Evolutionary conservation across 164 flowering plant genomes (phyloP), one percentile per base, ranked within the genome.

Genomic region (Saururus chinensis): DNA sequence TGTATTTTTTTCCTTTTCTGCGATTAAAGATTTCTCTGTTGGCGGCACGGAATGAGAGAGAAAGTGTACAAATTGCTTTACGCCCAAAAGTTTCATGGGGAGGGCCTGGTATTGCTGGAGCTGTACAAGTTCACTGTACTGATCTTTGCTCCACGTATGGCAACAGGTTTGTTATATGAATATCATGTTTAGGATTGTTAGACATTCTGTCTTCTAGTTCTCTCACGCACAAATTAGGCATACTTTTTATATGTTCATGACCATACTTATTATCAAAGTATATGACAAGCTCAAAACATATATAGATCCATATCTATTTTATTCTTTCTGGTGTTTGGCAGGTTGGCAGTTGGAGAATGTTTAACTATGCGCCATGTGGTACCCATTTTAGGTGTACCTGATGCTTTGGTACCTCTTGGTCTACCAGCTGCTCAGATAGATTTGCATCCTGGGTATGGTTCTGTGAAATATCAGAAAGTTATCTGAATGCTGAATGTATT

Each of bases 371-470:
- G 97, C 55, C 86, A 73, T 49, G 98, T 93, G 71, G 90, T 84
- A 63, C 87, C 97, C 17, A 71, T 93, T 53, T 80, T 92, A 71
- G 97, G 95, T 72, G 90, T 93, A 59, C 98, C 97, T 51, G 98
- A 93, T 88, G 98, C 97, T 71, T 96, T 93, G 73, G 97, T 88
- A 42, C 96, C 97, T 20, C 85, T 92, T 72, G 86, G 88, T 70
- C 68, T 80, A 62, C 98, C 98, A 66, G 69, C 70, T 71, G 71
- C 77, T 70, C 95, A 81, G 71, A 66, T 92, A 54, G 80, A 59
- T 72, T 66, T 92, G 62, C 64, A 72, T 71, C 91, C 97, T 66
- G 97, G 97, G 98, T 93, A 88, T 57, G 68, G 65, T 49, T 60
- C 35, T 12, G 16, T 23, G 37, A 55, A 23, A 23, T 12, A 9